Conservation (phyloP, 2,329 filamentous ascomycete genomes). For the Aspergillus nomiae region DNA sequence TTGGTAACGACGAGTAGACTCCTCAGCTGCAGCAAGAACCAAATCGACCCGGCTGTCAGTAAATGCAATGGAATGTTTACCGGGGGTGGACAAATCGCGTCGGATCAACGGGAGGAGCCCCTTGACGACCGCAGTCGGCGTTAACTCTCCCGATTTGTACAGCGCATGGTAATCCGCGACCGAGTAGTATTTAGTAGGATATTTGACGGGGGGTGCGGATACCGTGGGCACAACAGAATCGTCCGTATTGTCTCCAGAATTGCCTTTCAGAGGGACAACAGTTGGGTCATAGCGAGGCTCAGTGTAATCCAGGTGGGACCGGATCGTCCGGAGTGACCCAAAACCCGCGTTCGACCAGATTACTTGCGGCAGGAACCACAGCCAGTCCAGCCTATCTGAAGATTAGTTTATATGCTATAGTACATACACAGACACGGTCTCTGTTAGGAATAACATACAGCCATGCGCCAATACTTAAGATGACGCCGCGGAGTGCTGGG, state of each 20-base stretch:
- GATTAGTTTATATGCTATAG: neutral
- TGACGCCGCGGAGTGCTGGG: slow-evolving; percentile 8
- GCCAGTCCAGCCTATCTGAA: slow-evolving; percentile 50
- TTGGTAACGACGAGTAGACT: slow-evolving; percentile 68
- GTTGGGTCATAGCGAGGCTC: slow-evolving; percentile 53
- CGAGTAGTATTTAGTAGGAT: slow-evolving; percentile 56
- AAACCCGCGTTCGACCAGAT: slow-evolving; percentile 71
- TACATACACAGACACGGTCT: neutral
- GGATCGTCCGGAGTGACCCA: slow-evolving; percentile 51
- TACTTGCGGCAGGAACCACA: slow-evolving; percentile 57
- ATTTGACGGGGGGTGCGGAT: neutral
- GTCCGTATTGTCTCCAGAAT: neutral
- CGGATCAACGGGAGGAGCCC: slow-evolving; percentile 67
- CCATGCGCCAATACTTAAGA: slow-evolving; percentile 11
- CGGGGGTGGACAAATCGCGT: slow-evolving; percentile 52
- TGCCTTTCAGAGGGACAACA: slow-evolving; percentile 31
- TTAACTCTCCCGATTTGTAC: slow-evolving; percentile 66
- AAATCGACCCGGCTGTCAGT: slow-evolving; percentile 61
- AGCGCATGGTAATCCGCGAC: slow-evolving; percentile 72
- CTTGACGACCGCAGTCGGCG: slow-evolving; percentile 68
- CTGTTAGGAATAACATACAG: neutral
- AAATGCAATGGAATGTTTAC: slow-evolving; percentile 68
- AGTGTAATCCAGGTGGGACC: slow-evolving; percentile 50
- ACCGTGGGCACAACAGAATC: neutral
- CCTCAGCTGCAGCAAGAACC: slow-evolving; percentile 64